phyloP scores from a whole-genome alignment of 495 filamentous ascomycete genomes.

The Penicillium pulvis region DNA sequence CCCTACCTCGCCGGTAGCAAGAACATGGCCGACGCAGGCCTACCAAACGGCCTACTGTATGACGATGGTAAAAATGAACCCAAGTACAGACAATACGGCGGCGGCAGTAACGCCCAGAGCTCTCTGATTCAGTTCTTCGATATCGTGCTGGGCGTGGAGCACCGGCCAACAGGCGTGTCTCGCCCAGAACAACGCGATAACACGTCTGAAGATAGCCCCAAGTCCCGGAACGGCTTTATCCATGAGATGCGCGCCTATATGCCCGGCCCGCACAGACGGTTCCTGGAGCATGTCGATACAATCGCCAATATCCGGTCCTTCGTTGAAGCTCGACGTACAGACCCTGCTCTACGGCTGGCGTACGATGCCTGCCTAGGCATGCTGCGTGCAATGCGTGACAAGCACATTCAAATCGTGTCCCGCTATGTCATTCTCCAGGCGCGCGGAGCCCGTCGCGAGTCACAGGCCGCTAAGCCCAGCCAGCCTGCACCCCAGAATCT shows the following conservation, averaged over 20 bases:
- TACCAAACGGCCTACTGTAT: conserved; percentile 85
- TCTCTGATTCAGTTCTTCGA: conserved; percentile 96
- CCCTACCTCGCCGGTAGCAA: conserved; percentile 94
- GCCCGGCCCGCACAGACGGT: conserved; percentile 88
- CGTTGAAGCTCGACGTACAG: conserved; percentile 63
- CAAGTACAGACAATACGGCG: conserved; percentile 75
- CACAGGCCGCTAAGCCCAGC: conserved; percentile 47
- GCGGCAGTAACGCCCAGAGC: conserved; percentile 94
- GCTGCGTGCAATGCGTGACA: conserved; percentile 86
- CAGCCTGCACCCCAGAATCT: conserved; percentile 60
- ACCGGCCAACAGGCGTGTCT: conserved; percentile 83
- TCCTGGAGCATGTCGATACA: conserved; percentile 74
- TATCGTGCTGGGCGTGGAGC: conserved; percentile 85
- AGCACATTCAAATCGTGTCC: conserved; percentile 94
- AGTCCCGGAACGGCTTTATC: conserved; percentile 79
- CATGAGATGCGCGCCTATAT: conserved; percentile 96
- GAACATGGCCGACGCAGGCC: conserved; percentile 92
- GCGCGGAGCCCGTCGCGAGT: conserved; percentile 52
- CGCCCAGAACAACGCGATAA: conserved; percentile 26
- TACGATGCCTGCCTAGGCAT: conserved; percentile 92
- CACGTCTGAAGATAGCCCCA: conserved; percentile 15
- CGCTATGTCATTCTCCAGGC: conserved; percentile 86
- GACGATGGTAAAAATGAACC: conserved; percentile 70
- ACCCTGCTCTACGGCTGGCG: conserved; percentile 70
- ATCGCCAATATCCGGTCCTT: conserved; percentile 90